Percentiles rank a stretch among this genome's conserved stretches.
Evolutionary conservation across 2,329 filamentous ascomycete species (phyloP).

Genomic region (Cadophora sp.): DNA sequence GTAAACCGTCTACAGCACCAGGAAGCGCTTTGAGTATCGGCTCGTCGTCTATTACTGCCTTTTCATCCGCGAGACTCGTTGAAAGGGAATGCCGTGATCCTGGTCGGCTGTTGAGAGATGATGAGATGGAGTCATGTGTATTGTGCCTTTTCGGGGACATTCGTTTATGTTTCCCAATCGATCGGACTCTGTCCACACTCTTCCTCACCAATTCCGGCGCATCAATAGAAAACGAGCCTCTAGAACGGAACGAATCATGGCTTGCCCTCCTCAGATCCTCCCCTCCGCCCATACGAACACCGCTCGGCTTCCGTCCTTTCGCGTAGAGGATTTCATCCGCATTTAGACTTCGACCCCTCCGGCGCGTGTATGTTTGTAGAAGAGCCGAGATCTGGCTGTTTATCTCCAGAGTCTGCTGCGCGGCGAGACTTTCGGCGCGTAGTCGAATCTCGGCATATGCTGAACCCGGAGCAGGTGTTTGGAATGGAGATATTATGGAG

Average conservation of each 20-base stretch:
- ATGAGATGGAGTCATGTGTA: constrained; percentile 29
- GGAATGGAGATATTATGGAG: constrained; percentile 56
- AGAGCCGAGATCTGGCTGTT: constrained; percentile 31
- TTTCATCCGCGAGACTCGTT: constrained; percentile 22
- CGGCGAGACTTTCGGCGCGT: constrained; percentile 72
- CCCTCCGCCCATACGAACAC: constrained; percentile 43
- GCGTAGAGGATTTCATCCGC: constrained; percentile 30
- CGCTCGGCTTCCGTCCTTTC: constrained; percentile 34
- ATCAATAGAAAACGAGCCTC: constrained; percentile 42
- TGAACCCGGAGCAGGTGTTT: constrained; percentile 62
- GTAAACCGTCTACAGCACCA: constrained; percentile 33
- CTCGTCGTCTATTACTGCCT: constrained; percentile 9
- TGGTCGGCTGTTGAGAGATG: constrained; percentile 41
- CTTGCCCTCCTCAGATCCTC: constrained; percentile 47
- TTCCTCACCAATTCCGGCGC: constrained; percentile 47
- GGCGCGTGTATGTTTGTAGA: constrained; percentile 25
- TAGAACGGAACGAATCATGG: constrained; percentile 43
- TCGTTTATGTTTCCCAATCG: constrained; percentile 38
- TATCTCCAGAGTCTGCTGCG: constrained; percentile 57
- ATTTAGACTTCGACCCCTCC: constrained; percentile 33
- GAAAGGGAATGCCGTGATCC: constrained; percentile 23
- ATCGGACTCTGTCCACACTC: constrained; percentile 50
- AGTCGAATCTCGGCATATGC: constrained; percentile 72
- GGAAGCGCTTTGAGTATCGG: constrained; percentile 25
- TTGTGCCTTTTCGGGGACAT: constrained; percentile 43